A percentile compares a stretch with the other conserved stretches of the same genome.
Evolutionary conservation across 202 grass and related monocot genomes (phyloP).

Genomic region (Schoenoplectus tabernaemontani): DNA sequence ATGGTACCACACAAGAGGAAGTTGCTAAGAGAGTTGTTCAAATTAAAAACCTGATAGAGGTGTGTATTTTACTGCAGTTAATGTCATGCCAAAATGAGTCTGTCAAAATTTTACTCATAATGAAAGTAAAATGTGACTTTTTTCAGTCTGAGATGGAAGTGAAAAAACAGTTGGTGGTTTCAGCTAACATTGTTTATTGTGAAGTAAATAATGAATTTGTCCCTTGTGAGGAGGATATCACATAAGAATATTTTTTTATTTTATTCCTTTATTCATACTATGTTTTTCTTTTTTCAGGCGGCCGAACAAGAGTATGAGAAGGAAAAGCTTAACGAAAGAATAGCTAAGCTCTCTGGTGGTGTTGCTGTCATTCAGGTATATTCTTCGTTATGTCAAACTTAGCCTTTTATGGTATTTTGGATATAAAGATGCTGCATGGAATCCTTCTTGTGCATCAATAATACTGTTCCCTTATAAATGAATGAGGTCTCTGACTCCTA

Average conservation of each 20-base stretch:
- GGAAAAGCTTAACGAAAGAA: constrained; percentile 97
- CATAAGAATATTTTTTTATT: too few species aligned
- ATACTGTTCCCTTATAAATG: not conserved
- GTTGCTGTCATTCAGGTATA: constrained; percentile 99
- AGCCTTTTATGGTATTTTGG: not conserved
- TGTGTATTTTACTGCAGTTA: constrained; percentile 10
- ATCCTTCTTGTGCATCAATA: not conserved
- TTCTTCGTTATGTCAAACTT: not conserved
- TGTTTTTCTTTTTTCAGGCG: constrained; percentile 30
- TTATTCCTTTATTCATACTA: not conserved
- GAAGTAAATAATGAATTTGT: not conserved
- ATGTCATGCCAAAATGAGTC: not conserved
- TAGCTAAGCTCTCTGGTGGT: constrained; percentile 95
- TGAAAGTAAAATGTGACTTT: not conserved
- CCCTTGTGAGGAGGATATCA: not conserved
- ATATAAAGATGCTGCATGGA: not conserved
- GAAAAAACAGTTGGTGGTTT: not conserved
- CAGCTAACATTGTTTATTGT: not conserved
- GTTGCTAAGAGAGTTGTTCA: constrained; percentile 86
- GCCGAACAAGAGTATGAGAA: constrained; percentile 96
- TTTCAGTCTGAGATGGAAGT: not conserved
- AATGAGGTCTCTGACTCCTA: not conserved
- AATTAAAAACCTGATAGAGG: constrained; percentile 92
- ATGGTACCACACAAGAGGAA: constrained; percentile 87
- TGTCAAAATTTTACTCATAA: not conserved